phyloP scores from a whole-genome alignment of 345 rosid species.

The Eutrema heterophyllum region DNA sequence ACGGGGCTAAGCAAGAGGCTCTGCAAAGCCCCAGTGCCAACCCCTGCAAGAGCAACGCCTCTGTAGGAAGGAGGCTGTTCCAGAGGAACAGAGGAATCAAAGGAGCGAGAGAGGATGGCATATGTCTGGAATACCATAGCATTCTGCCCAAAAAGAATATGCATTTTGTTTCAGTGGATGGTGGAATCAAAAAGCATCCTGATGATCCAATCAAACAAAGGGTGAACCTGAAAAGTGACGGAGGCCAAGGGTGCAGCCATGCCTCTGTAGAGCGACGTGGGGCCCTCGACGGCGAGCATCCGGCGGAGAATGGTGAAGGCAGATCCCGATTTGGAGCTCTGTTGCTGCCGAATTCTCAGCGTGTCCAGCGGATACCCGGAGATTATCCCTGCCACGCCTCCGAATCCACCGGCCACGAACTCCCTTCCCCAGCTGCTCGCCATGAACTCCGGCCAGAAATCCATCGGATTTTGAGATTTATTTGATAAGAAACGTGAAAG shows the following conservation, averaged over 20 bases:
- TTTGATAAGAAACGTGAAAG: no score
- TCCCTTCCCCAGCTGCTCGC: slow-evolving; percentile 81
- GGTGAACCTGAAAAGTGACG: slow-evolving; percentile 79
- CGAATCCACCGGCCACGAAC: slow-evolving; percentile 89
- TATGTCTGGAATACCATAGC: slow-evolving; percentile 93
- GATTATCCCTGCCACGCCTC: slow-evolving; percentile 89
- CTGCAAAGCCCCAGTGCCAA: slow-evolving; percentile 82
- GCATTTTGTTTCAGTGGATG: no score
- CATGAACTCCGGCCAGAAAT: slow-evolving; percentile 82
- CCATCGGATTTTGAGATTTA: no score
- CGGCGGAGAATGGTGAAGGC: slow-evolving; percentile 63
- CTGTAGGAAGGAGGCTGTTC: slow-evolving; percentile 74
- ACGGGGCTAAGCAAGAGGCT: slow-evolving; percentile 70
- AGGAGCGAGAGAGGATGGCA: slow-evolving; percentile 73
- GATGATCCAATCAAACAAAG: not conserved
- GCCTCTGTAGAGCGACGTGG: slow-evolving; percentile 73
- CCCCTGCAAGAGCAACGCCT: slow-evolving; percentile 80
- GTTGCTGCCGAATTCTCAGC: slow-evolving; percentile 71
- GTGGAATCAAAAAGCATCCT: not conserved
- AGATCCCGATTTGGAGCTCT: slow-evolving; percentile 63
- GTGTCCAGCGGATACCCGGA: slow-evolving; percentile 94
- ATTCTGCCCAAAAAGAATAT: slow-evolving; percentile 47
- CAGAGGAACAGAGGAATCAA: slow-evolving; percentile 43
- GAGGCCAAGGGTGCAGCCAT: slow-evolving; percentile 94
- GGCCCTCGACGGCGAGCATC: no score